Evolutionary conservation across 1,284 basidiomycete species (phyloP), one percentile per base, ranked within the genome.

Genomic region (Chiua sp.): DNA sequence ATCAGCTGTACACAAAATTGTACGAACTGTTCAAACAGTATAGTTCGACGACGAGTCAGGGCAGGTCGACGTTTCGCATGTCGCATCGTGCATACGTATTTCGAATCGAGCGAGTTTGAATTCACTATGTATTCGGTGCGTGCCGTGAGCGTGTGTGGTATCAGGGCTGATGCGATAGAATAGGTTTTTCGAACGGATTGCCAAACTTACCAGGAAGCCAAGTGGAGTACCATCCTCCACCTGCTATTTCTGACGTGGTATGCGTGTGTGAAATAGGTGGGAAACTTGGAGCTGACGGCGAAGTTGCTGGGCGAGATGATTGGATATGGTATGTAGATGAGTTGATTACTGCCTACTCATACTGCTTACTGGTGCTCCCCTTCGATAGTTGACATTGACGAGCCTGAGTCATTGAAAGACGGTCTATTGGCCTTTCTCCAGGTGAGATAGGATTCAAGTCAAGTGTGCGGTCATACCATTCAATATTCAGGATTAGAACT

Each of bases 131-230:
- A n/a, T n/a, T n/a, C n/a, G n/a, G n/a, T n/a, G n/a, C n/a, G n/a
- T n/a, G n/a, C n/a, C n/a, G n/a, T n/a, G n/a, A n/a, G n/a, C n/a
- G n/a, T n/a, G n/a, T n/a, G n/a, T n/a, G n/a, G n/a, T n/a, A n/a
- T n/a, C n/a, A n/a, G n/a, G 39, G 30, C 20, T 42, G 37, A 58
- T 47, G 15, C 10, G 16, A 6, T 10, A 22, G 4, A 7, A n/a
- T 51, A 95, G 92, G 51, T 97, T 96, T 77, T 93, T 95, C 70
- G 93, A 95, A 67, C 85, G 92, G 33, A 96, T 97, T 60, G 87
- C 90, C 2, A 89, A 86, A 91, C 88, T 1, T 97, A 96, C 71
- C 83, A 88, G n/a, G 79, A 85, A 56, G 94, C 96, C 71, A 81
- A 84, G 54, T 97, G 93, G 93, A 77, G 79, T 12, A 73, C 81